These are phyloP conservation scores for Albizia julibrissin DNA, from an alignment of 306 rosid species.

Conservation along the genomic window DNA sequence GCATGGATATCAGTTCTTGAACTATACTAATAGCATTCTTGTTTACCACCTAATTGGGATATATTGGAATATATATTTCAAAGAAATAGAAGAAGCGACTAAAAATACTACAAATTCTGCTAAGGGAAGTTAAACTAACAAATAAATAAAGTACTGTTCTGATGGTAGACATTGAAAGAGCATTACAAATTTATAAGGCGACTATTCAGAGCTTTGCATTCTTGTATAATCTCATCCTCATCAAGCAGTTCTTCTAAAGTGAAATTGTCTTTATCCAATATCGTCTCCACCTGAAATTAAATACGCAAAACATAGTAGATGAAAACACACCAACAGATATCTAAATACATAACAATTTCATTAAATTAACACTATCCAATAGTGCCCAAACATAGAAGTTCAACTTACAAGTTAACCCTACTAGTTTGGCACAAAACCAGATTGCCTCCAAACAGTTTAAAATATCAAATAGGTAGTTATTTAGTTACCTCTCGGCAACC, in stretches of 20 bases:
- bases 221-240: slow-evolving; percentile 98
- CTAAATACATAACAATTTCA: slow-evolving; percentile 11
- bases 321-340: not conserved
- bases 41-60: slow-evolving; percentile 6
- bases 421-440: not conserved
- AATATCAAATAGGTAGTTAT: not conserved
- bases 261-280: slow-evolving; percentile 88
- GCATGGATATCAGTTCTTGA: slow-evolving; percentile 1
- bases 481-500: not conserved
- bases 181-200: slow-evolving; percentile 98
- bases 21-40: slow-evolving; percentile 7
- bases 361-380: not conserved
- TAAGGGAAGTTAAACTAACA: not conserved
- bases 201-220: slow-evolving; percentile 94
- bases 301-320: slow-evolving; percentile 27
- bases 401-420: not conserved
- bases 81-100: slow-evolving; percentile 14
- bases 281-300: slow-evolving; percentile 86
- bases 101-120: not conserved
- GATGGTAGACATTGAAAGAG: slow-evolving; percentile 30
- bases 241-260: slow-evolving; percentile 94
- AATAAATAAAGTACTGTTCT: slow-evolving; percentile 19
- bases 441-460: not conserved
- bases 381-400: not conserved
- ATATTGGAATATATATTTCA: slow-evolving; percentile 2